Conservation (phyloP, 1,139 yeast species). For the Candida sojae region DNA sequence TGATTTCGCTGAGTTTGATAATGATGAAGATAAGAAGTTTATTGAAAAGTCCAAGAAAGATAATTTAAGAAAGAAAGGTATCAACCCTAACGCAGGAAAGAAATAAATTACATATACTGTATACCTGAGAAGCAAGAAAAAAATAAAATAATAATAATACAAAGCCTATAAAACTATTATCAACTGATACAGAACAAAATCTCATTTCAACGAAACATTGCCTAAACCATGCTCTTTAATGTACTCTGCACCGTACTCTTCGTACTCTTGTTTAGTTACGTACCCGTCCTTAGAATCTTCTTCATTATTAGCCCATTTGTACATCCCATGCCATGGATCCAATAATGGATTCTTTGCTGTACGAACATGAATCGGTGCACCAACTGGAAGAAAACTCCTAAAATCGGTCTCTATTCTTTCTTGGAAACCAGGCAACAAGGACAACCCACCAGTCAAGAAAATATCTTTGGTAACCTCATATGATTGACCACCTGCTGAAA, state of each 20-base stretch:
- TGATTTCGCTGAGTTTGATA: constrained; percentile 83
- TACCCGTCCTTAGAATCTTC: constrained; percentile 48
- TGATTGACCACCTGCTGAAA: constrained; percentile 55
- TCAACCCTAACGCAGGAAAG: constrained; percentile 56
- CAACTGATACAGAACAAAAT: background rate
- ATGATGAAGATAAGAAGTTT: constrained; percentile 71
- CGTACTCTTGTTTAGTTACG: constrained; percentile 72
- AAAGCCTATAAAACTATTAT: background rate
- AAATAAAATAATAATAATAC: too few relatives aligned
- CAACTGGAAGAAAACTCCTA: constrained; percentile 68
- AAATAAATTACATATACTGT: background rate
- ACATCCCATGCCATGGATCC: constrained; percentile 97
- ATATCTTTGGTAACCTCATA: constrained; percentile 59
- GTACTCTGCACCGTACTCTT: constrained; percentile 88
- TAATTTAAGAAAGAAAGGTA: constrained; percentile 76
- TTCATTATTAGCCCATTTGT: constrained; percentile 65
- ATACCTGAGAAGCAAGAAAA: background rate
- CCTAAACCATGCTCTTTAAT: constrained; percentile 87
- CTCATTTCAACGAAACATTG: constrained; percentile 40
- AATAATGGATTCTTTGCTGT: constrained; percentile 65
- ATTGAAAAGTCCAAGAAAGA: constrained; percentile 76
- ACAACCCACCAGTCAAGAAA: constrained; percentile 85
- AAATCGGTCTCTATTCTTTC: constrained; percentile 69
- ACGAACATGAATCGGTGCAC: constrained; percentile 60
- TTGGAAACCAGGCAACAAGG: constrained; percentile 64